Evolutionary conservation across 2,329 filamentous ascomycete genomes (phyloP).

Genomic region (Stachybotrys chartarum): DNA sequence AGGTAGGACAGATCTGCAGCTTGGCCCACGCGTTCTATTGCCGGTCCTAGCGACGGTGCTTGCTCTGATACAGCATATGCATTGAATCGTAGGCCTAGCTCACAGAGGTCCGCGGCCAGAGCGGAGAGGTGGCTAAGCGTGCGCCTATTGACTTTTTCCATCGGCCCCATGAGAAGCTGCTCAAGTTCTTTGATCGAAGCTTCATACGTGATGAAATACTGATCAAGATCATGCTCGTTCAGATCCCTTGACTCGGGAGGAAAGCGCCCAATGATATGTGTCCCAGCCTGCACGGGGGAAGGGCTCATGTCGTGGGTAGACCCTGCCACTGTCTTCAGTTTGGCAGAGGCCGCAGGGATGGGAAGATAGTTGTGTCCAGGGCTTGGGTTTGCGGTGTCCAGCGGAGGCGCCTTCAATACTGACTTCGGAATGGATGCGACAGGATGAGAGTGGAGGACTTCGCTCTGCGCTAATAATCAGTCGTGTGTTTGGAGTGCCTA

Average conservation of each 20-base stretch:
- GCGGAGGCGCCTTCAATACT: slow-evolving; percentile 87
- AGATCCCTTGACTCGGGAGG: slow-evolving; percentile 70
- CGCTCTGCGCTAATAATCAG: slow-evolving; percentile 52
- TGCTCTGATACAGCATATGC: slow-evolving; percentile 93
- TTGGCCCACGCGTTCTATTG: slow-evolving; percentile 91
- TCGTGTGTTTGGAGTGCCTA: background rate
- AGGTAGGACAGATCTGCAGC: slow-evolving; percentile 95
- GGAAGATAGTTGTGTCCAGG: slow-evolving; percentile 82
- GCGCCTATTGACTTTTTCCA: slow-evolving; percentile 93
- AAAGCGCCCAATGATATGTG: slow-evolving; percentile 69
- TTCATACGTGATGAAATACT: slow-evolving; percentile 93
- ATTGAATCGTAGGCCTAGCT: slow-evolving; percentile 93
- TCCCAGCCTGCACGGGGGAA: slow-evolving; percentile 30
- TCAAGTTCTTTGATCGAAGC: slow-evolving; percentile 88
- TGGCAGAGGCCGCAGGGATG: slow-evolving; percentile 77
- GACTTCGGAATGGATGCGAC: slow-evolving; percentile 90
- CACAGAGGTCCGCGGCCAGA: slow-evolving; percentile 79
- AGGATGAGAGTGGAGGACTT: slow-evolving; percentile 90
- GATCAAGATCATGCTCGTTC: slow-evolving; percentile 85
- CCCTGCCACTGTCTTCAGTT: slow-evolving; percentile 57
- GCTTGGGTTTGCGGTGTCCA: slow-evolving; percentile 89
- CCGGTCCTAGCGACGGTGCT: slow-evolving; percentile 78
- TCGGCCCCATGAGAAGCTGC: slow-evolving; percentile 77
- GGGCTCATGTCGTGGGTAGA: slow-evolving; percentile 23
- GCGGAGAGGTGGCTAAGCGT: slow-evolving; percentile 80